A percentile compares a stretch with the other conserved stretches of the same genome.
Evolutionary conservation across 768 basidiomycete genomes (phyloP).

Genomic region (Dentipellis fragilis): DNA sequence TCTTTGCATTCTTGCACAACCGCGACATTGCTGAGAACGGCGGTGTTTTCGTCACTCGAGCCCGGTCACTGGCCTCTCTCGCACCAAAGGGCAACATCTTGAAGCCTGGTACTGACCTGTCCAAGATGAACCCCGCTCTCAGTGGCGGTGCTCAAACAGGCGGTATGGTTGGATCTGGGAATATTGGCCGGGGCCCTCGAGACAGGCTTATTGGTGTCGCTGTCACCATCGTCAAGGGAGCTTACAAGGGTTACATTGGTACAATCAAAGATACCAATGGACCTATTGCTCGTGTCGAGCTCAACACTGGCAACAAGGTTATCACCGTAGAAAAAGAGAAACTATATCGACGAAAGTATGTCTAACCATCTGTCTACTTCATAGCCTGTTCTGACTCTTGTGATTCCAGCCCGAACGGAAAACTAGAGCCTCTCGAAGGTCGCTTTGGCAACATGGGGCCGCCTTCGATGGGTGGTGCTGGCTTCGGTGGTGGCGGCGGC

Average conservation of each 20-base stretch:
- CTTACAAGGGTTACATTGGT: conserved; percentile 85
- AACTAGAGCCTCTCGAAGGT: conserved; percentile 40
- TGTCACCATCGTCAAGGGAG: conserved; percentile 77
- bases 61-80: conserved; percentile 70
- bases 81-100: conserved; percentile 76
- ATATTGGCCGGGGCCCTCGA: conserved; percentile 69
- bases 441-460: conserved; percentile 23
- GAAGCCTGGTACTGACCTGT: conserved; percentile 63
- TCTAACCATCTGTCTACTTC: conserved; percentile 8
- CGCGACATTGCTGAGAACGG: conserved; percentile 85
- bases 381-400: conserved; percentile 4
- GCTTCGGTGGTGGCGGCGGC: conserved; percentile 9
- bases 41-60: conserved; percentile 89
- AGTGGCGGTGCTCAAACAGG: conserved; percentile 34
- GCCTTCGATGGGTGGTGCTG: conserved; percentile 19
- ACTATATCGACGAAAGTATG: conserved; percentile 63
- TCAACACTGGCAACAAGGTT: conserved; percentile 82
- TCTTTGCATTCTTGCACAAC: conserved; percentile 90
- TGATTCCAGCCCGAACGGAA: conserved; percentile 42
- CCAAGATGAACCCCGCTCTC: conserved; percentile 85
- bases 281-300: conserved; percentile 75
- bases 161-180: conserved; percentile 73
- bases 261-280: conserved; percentile 95
- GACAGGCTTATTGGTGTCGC: conserved; percentile 74
- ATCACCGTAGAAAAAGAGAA: conserved; percentile 81